A percentile compares a stretch with the other conserved stretches of the same genome.
Evolutionary conservation across 2,329 filamentous ascomycete species (phyloP).

Genomic region (Septoria linicola): DNA sequence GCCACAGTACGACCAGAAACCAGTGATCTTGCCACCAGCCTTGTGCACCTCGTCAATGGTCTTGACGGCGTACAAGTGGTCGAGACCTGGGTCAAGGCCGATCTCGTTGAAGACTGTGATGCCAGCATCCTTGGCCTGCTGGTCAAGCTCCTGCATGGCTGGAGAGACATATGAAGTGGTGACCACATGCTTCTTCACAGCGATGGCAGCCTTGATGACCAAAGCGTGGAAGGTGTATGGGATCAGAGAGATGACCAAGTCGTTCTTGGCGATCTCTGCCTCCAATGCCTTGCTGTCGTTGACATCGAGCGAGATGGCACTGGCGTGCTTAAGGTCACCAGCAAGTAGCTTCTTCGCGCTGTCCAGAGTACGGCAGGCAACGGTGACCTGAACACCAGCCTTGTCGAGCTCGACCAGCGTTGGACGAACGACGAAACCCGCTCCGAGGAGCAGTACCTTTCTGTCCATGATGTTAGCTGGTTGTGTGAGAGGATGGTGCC

Average conservation of each 20-base stretch:
- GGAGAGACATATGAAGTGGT: conserved; percentile 92
- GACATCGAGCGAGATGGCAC: conserved; percentile 81
- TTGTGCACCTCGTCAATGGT: conserved; percentile 85
- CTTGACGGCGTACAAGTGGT: conserved; percentile 79
- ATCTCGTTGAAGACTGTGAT: conserved; percentile 99
- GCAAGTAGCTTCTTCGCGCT: conserved; percentile 71
- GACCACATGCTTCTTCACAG: conserved; percentile 92
- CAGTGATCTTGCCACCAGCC: conserved; percentile 78
- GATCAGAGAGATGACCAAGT: conserved; percentile 62
- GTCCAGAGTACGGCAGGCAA: conserved; percentile 78
- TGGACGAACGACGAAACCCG: conserved; percentile 57
- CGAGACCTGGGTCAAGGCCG: conserved; percentile 70
- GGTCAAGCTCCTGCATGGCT: conserved; percentile 85
- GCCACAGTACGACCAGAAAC: conserved; percentile 83
- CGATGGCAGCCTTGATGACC: conserved; percentile 92
- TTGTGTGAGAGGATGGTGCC: neutral
- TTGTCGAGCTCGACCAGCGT: conserved; percentile 59
- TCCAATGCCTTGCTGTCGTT: conserved; percentile 74
- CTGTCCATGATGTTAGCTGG: conserved; percentile 19
- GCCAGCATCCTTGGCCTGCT: conserved; percentile 79
- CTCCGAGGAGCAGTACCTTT: conserved; percentile 52
- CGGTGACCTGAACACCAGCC: conserved; percentile 57
- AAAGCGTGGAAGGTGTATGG: conserved; percentile 86
- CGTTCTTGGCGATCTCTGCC: conserved; percentile 71
- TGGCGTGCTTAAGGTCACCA: conserved; percentile 66